Evolutionary conservation across 768 basidiomycete species (phyloP).

Genomic region (Pleurotus platypus): DNA sequence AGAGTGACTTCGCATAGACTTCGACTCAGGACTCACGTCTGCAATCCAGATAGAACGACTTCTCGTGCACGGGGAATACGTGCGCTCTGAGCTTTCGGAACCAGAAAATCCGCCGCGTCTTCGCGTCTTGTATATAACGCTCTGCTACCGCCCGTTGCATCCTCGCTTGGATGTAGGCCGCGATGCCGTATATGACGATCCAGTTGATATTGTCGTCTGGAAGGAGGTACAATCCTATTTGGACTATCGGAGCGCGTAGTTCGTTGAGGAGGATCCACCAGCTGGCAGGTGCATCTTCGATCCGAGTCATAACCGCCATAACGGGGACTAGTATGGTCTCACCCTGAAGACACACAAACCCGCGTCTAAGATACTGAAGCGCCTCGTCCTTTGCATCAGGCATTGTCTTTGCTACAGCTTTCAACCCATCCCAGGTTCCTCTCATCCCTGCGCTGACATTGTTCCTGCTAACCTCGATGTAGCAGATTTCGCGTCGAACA

Average conservation of each 20-base stretch:
- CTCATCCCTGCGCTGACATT: not conserved
- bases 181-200: slow-evolving; percentile 1
- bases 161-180: not conserved
- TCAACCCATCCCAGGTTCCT: not conserved
- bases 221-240: not conserved
- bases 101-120: slow-evolving; percentile 7
- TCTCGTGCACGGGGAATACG: not conserved
- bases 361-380: not conserved
- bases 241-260: not conserved
- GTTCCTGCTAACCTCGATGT: not conserved
- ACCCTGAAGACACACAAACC: not conserved
- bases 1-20: not conserved
- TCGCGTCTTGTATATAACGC: slow-evolving; percentile 3
- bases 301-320: not conserved
- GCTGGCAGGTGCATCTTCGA: slow-evolving; percentile 2
- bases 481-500: slow-evolving; percentile 1
- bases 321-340: not conserved
- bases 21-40: not conserved
- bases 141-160: slow-evolving; percentile 1
- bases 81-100: slow-evolving; percentile 2
- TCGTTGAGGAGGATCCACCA: slow-evolving; percentile 7
- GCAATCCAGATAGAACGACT: not conserved
- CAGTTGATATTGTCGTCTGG: slow-evolving; percentile 4
- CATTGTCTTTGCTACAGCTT: not conserved
- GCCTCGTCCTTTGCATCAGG: slow-evolving; percentile 3